Evolutionary conservation across 2,329 filamentous ascomycete species (phyloP).

Genomic region (Fusarium sp.): DNA sequence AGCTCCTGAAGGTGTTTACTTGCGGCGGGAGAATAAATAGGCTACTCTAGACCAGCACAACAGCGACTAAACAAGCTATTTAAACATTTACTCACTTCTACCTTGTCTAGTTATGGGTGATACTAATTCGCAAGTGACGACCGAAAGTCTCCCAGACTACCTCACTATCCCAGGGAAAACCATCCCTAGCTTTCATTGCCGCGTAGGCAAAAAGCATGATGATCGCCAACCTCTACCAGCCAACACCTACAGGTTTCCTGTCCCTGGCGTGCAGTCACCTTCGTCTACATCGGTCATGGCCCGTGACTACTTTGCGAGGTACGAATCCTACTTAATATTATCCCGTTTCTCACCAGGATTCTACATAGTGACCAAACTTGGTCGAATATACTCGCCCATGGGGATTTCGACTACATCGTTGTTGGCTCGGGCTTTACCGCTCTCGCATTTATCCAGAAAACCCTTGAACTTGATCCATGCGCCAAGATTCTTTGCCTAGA

Average conservation of each 20-base stretch:
- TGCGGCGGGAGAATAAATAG: neutral
- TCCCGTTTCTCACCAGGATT: neutral
- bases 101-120: neutral
- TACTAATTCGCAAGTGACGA: neutral
- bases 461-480: neutral
- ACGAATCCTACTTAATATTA: neutral
- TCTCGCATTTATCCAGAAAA: neutral
- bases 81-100: neutral
- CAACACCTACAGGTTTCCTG: neutral
- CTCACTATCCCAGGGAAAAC: neutral
- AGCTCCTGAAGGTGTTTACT: neutral
- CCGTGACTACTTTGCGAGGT: neutral
- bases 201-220: neutral
- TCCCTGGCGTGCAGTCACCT: neutral
- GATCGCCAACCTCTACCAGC: neutral
- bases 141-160: neutral
- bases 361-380: neutral
- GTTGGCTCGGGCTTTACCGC: conserved; percentile 1
- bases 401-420: conserved; percentile 2
- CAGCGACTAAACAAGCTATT: neutral
- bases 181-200: conserved; percentile 5
- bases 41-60: neutral
- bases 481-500: neutral
- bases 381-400: neutral
- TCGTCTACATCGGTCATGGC: neutral